phyloP scores from a whole-genome alignment of 202 grass and related monocot genomes.

The Hordeum pubiflorum region DNA sequence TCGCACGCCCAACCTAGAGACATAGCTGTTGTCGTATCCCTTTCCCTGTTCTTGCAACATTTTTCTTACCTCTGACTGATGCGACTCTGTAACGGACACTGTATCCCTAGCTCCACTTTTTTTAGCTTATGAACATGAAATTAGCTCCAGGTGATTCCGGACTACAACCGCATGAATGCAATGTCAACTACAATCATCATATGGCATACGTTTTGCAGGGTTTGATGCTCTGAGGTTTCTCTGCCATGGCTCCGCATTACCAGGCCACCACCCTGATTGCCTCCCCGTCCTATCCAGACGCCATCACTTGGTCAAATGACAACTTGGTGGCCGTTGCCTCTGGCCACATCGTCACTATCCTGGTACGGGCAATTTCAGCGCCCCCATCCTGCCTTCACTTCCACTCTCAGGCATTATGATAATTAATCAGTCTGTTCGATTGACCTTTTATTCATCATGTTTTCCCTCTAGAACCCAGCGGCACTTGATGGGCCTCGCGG shows the following conservation, averaged over 20 bases:
- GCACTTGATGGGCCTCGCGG: conserved; percentile 58
- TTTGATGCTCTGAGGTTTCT: not conserved
- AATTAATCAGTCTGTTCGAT: not conserved
- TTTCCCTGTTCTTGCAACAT: not conserved
- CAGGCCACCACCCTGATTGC: conserved; percentile 57
- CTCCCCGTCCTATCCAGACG: conserved; percentile 68
- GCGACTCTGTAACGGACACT: not conserved
- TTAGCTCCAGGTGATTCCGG: not conserved
- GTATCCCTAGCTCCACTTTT: not conserved
- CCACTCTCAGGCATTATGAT: not conserved
- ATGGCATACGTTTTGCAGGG: not conserved
- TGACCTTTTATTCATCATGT: not conserved
- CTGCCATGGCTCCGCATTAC: conserved; percentile 46
- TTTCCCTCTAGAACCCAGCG: conserved; percentile 51
- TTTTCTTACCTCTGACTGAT: not conserved
- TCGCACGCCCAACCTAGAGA: not conserved
- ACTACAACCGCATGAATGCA: not conserved
- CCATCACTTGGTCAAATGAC: conserved; percentile 72
- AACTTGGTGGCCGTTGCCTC: conserved; percentile 83
- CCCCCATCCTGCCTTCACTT: not conserved
- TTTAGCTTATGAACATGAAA: not conserved
- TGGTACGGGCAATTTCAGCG: conserved; percentile 39
- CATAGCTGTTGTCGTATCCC: not conserved
- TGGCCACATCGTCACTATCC: conserved; percentile 69
- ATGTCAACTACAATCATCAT: not conserved